Percentiles rank a stretch among this genome's conserved stretches.
Evolutionary conservation across 2,329 filamentous ascomycete species (phyloP).

Genomic region (Fusarium burgessii): DNA sequence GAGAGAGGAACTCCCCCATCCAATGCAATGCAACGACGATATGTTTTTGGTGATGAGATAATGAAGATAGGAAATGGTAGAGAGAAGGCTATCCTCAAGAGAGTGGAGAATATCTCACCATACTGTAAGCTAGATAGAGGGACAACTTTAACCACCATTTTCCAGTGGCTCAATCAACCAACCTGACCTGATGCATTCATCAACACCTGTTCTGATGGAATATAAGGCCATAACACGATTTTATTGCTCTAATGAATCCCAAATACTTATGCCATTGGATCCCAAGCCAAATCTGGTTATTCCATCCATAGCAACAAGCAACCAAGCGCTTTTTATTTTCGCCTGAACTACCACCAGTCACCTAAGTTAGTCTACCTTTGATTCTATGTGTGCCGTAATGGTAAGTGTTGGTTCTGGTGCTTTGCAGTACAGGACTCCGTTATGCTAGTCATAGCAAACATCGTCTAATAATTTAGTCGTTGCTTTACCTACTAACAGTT

Average conservation of each 20-base stretch:
- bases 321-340: conserved; percentile 7
- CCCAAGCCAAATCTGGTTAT: conserved; percentile 14
- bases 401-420: not conserved
- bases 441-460: conserved; percentile 6
- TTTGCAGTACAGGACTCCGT: conserved; percentile 4
- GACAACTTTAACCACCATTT: not conserved
- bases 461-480: conserved; percentile 2
- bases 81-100: not conserved
- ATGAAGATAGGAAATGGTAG: not conserved
- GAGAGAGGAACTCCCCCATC: conserved; percentile 9
- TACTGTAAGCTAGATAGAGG: not conserved
- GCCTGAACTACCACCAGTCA: not conserved
- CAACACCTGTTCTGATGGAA: not conserved
- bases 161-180: not conserved
- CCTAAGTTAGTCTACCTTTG: not conserved
- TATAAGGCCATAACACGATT: conserved; percentile 2
- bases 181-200: conserved; percentile 6
- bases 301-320: conserved; percentile 13
- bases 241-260: conserved; percentile 3
- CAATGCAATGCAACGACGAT: conserved; percentile 2
- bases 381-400: not conserved
- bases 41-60: not conserved
- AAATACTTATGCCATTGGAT: conserved; percentile 17
- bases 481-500: not conserved
- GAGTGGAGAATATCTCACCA: not conserved